Evolutionary conservation across 345 rosid genomes (phyloP).

Genomic region (Salix exigua): DNA sequence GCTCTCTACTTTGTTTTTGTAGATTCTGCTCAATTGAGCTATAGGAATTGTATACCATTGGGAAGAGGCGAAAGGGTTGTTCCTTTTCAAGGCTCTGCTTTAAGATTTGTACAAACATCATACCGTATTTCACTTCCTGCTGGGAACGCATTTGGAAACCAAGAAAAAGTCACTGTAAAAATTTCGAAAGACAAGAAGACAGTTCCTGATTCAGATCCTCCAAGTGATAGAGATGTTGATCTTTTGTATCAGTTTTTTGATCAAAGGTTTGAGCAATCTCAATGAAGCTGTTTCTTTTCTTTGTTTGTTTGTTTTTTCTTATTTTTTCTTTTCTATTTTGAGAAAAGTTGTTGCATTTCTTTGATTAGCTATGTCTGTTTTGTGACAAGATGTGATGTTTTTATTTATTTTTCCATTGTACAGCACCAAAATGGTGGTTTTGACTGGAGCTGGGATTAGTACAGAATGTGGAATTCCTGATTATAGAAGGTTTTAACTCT

Average conservation of each 20-base stretch:
- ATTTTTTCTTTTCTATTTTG: no score
- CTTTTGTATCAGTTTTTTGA: constrained; percentile 58
- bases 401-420: not conserved
- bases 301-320: no score
- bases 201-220: constrained; percentile 84
- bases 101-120: constrained; percentile 45
- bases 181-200: constrained; percentile 51
- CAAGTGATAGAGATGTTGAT: constrained; percentile 48
- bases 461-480: constrained; percentile 98
- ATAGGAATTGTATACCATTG: not conserved
- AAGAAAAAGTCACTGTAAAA: constrained; percentile 23
- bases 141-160: constrained; percentile 19
- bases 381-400: no score
- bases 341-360: no score
- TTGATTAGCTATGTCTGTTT: no score
- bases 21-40: constrained; percentile 25
- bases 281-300: no score
- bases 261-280: constrained; percentile 43
- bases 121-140: constrained; percentile 49
- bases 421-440: constrained; percentile 64
- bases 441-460: constrained; percentile 94
- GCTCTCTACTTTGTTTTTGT: not conserved
- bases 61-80: constrained; percentile 20
- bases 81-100: constrained; percentile 21
- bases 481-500: constrained; percentile 66